Base-by-base conservation (phyloP, 768 basidiomycete genomes). In the Serendipita sp. region DNA sequence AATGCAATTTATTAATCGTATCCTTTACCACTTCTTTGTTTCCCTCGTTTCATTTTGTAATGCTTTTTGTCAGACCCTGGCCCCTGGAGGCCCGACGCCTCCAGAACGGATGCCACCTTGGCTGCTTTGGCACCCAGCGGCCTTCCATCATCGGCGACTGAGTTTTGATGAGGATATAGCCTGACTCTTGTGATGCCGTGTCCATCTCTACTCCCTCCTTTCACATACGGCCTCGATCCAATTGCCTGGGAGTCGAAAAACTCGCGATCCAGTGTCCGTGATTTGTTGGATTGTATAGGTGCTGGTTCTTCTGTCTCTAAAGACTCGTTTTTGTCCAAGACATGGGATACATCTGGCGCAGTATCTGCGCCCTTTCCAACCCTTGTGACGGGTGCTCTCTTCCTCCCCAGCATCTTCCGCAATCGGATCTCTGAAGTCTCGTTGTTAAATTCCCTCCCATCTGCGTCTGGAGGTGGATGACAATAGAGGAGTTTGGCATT, bases 401-500 rank as follows among this genome's bases (percentile, higher is more conserved):
- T 99, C 76, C 89, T 91, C n/a, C 85, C 83, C 30, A 77, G 78
- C 5, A 81, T 79, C 28, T 83, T 80, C 10, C 75, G 72, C 8
- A 93, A 74, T 0, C 83, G 79, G 23, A 83, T 74, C 52, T 83
- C 78, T 64, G 87, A 82, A 11, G 85, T 86, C 54, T 80, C 77
- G 62, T 78, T 72, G 74, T 98, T 98, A 78, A 94, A 98, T 1
- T 76, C 76, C 56, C 81, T 78, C 35, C 85, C 81, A 1, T 81
- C 71, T 2, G 82, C 74, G 10, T 76, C 83, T 1, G 94, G 91
- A n/a, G 95, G 89, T 15, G 91, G 84, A 68, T 95, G 88, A 68
- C 90, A 92, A 73, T 82, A 97, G 7, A 98, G 79, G 0, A 99
- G 79, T 70, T 91, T 92, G 30, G 89, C 96, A 69, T 88, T 93